Evolutionary conservation across 768 basidiomycete species (phyloP), one percentile per base, ranked within the genome.

Genomic region (Clitopilus hobsonii): DNA sequence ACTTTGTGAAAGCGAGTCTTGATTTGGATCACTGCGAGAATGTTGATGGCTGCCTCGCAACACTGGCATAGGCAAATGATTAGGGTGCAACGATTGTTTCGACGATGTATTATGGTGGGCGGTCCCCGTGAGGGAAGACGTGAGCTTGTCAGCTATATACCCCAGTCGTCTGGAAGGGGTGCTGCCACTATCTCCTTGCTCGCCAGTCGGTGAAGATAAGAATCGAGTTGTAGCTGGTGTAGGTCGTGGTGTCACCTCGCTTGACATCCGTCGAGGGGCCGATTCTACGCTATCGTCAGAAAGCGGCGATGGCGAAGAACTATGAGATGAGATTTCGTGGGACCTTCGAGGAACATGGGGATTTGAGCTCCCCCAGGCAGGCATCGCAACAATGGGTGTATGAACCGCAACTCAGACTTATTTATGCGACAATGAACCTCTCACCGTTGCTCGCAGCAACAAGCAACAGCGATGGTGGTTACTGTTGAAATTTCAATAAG

Each of bases 201-300:
- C 68, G 56, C 54, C 64, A 47, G 60, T 56, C 4, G 61, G 65
- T 3, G 54, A 53, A 4, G 57, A 53, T 29, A 72, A 64, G 58
- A 73, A 74, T 25, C 69, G 72, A 52, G 70, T 64, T 45, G 73
- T 69, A 47, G 75, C 72, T 26, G 72, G 63, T 38, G 74, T 74
- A 59, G 74, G 77, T 55, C 78, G 77, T 22, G 79, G 79, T 1
- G 79, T 78, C 23, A 76, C 75, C 63, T 82, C 81, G 61, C 67
- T 74, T 3, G 78, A 82, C 38, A 77, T 79, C 18, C 75, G 71
- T 49, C 72, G 60, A 45, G 22, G 16, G 38, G 67, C 67, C 2
- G 65, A 63, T 63, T 74, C 72, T 48, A 61, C 54, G 14, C 63
- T 64, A 57, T 70, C 68, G 58, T 71, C 71, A 10, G 71, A 67